These are phyloP conservation scores for Garcia nutans DNA, from an alignment of 345 rosid genomes.

Conservation along the genomic window DNA sequence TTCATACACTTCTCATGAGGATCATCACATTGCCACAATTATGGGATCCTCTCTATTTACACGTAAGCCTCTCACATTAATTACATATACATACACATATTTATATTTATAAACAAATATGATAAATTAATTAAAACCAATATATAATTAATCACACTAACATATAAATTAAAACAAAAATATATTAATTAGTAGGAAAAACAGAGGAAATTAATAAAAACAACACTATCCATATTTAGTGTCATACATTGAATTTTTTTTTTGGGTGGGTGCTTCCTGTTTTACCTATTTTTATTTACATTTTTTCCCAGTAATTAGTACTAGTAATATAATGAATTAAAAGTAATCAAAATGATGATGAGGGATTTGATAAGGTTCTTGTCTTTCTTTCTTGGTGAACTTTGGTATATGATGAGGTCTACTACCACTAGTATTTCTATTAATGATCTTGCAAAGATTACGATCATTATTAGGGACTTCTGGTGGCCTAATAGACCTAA, in stretches of 20 bases:
- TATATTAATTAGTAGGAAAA: background rate
- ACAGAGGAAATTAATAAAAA: conserved; percentile 17
- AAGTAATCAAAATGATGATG: conserved; percentile 74
- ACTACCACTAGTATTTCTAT: conserved; percentile 17
- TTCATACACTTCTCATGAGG: conserved; percentile 47
- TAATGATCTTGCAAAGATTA: conserved; percentile 29
- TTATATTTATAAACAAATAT: too few species aligned
- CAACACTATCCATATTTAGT: conserved; percentile 6
- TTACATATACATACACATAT: background rate
- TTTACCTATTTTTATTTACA: conserved; percentile 24
- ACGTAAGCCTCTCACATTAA: conserved; percentile 23
- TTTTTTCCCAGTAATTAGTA: conserved; percentile 8
- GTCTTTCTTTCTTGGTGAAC: conserved; percentile 68
- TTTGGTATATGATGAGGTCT: conserved; percentile 37
- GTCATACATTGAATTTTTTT: conserved; percentile 17
- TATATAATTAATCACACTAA: too few species aligned
- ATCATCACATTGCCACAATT: conserved; percentile 39
- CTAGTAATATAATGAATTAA: conserved; percentile 22
- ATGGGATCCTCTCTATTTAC: conserved; percentile 40
- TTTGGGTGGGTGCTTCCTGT: background rate
- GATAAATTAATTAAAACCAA: too few species aligned
- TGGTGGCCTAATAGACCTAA: conserved; percentile 80
- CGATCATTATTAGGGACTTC: conserved; percentile 49
- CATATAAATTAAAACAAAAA: too few species aligned
- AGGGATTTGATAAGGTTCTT: conserved; percentile 74